Evolutionary conservation across 2,329 filamentous ascomycete species (phyloP).

Genomic region (Beauveria sp.): DNA sequence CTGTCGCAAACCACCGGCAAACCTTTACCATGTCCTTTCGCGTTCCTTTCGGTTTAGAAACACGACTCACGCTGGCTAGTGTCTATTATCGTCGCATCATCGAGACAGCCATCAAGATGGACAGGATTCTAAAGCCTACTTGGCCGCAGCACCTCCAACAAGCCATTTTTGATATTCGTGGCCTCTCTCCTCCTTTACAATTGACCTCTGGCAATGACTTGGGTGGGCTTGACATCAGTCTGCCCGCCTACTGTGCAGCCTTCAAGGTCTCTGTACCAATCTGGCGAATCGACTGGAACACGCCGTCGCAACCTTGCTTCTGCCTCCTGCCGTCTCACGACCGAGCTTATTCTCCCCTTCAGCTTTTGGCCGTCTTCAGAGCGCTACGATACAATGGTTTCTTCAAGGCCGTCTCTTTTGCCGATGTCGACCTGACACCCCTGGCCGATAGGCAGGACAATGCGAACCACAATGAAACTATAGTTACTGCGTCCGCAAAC

Average conservation of each 20-base stretch:
- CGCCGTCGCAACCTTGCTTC: slow-evolving; percentile 42
- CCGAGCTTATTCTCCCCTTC: slow-evolving; percentile 37
- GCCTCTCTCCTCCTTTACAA: slow-evolving; percentile 44
- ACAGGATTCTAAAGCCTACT: slow-evolving; percentile 48
- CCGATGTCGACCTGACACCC: slow-evolving; percentile 40
- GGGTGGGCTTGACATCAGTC: slow-evolving; percentile 45
- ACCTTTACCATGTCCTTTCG: slow-evolving; percentile 48
- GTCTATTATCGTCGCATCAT: slow-evolving; percentile 47
- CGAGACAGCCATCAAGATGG: slow-evolving; percentile 44
- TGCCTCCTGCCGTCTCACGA: slow-evolving; percentile 35
- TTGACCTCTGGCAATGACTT: slow-evolving; percentile 47
- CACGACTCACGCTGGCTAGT: slow-evolving; percentile 44
- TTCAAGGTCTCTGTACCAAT: slow-evolving; percentile 42
- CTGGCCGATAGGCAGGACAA: slow-evolving; percentile 34
- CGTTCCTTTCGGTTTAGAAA: slow-evolving; percentile 34
- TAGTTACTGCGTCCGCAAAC: slow-evolving; percentile 45
- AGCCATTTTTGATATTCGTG: slow-evolving; percentile 43
- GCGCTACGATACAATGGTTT: slow-evolving; percentile 52
- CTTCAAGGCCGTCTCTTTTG: slow-evolving; percentile 50
- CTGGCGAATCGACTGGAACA: slow-evolving; percentile 42
- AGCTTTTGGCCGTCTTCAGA: slow-evolving; percentile 49
- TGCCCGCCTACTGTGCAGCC: slow-evolving; percentile 47
- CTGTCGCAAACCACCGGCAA: slow-evolving; percentile 44
- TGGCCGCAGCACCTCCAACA: slow-evolving; percentile 51
- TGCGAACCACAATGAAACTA: slow-evolving; percentile 29